phyloP scores from a whole-genome alignment of 2,329 filamentous ascomycete species.

The Allantophomopsis cytisporea region DNA sequence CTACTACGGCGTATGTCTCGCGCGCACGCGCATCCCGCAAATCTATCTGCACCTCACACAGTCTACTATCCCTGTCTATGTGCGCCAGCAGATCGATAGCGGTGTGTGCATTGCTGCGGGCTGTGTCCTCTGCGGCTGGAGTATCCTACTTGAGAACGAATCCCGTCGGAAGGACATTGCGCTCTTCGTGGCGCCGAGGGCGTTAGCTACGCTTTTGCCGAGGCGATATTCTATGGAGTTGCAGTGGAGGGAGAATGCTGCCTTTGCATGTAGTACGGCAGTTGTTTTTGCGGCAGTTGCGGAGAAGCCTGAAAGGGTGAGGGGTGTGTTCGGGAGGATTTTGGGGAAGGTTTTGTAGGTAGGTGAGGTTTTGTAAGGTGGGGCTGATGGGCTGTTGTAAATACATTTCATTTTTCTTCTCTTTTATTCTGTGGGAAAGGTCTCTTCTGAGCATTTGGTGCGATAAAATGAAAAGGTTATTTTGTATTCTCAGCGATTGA shows the following conservation, averaged over 20 bases:
- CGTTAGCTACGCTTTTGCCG: constrained; percentile 61
- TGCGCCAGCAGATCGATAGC: constrained; percentile 38
- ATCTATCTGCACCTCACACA: constrained; percentile 47
- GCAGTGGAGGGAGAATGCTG: constrained; percentile 52
- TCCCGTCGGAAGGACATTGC: constrained; percentile 60
- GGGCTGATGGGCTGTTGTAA: too few species aligned
- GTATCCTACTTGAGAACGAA: constrained; percentile 57
- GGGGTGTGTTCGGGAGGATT: constrained; percentile 54
- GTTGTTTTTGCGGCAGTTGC: constrained; percentile 54
- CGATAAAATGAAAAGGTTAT: too few species aligned
- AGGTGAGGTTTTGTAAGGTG: too few species aligned
- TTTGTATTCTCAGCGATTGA: too few species aligned
- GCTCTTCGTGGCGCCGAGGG: constrained; percentile 69
- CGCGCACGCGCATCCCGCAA: constrained; percentile 40
- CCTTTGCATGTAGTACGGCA: constrained; percentile 54
- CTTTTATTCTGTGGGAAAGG: too few species aligned
- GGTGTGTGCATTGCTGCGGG: constrained; percentile 59
- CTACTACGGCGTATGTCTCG: constrained; percentile 75
- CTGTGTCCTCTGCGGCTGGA: constrained; percentile 69
- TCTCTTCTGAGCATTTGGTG: too few species aligned
- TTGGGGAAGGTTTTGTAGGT: constrained; percentile 18
- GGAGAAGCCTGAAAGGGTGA: constrained; percentile 48
- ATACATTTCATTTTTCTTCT: too few species aligned
- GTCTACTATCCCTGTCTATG: constrained; percentile 35
- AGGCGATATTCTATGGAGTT: constrained; percentile 48